Conservation (phyloP, 2,329 filamentous ascomycete species). For the Epichloe aotearoae region DNA sequence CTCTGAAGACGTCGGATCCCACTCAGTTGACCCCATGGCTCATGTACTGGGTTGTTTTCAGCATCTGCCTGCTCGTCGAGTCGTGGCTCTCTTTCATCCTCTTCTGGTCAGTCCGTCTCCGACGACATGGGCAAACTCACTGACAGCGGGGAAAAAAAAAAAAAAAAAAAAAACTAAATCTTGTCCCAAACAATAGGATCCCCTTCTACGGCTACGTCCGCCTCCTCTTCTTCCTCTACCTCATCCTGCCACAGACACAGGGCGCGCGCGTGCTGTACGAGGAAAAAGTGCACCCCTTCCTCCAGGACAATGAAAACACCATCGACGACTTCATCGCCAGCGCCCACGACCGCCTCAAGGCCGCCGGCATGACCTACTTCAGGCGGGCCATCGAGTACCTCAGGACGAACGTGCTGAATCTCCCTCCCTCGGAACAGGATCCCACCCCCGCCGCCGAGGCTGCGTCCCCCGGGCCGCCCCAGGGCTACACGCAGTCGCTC, state of each 20-base stretch:
- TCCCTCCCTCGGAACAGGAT: slow-evolving; percentile 30
- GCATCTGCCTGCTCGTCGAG: slow-evolving; percentile 68
- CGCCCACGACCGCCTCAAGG: slow-evolving; percentile 64
- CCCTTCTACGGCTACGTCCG: slow-evolving; percentile 92
- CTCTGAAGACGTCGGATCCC: slow-evolving; percentile 82
- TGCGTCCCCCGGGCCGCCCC: slow-evolving; percentile 27
- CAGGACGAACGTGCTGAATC: slow-evolving; percentile 65
- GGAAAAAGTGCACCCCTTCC: slow-evolving; percentile 73
- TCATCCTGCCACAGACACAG: slow-evolving; percentile 95
- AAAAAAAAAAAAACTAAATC: neutral
- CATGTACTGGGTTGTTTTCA: slow-evolving; percentile 97
- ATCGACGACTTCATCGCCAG: slow-evolving; percentile 85
- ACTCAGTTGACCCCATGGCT: slow-evolving; percentile 90
- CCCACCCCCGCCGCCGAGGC: slow-evolving; percentile 26
- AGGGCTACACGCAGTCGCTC: slow-evolving; percentile 65
- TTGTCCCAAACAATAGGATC: slow-evolving; percentile 38
- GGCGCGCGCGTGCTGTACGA: slow-evolving; percentile 80
- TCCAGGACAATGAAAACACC: slow-evolving; percentile 69
- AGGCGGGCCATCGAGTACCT: slow-evolving; percentile 58
- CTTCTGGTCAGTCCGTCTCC: slow-evolving; percentile 44
- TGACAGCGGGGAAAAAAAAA: too few species aligned
- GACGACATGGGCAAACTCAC: too few species aligned
- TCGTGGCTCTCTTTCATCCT: slow-evolving; percentile 82
- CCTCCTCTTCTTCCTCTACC: slow-evolving; percentile 76
- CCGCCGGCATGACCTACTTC: slow-evolving; percentile 63